A percentile compares a stretch with the other conserved stretches of the same genome.
phyloP scores from a whole-genome alignment of 345 rosid genomes.

The Gossypium herbaceum region DNA sequence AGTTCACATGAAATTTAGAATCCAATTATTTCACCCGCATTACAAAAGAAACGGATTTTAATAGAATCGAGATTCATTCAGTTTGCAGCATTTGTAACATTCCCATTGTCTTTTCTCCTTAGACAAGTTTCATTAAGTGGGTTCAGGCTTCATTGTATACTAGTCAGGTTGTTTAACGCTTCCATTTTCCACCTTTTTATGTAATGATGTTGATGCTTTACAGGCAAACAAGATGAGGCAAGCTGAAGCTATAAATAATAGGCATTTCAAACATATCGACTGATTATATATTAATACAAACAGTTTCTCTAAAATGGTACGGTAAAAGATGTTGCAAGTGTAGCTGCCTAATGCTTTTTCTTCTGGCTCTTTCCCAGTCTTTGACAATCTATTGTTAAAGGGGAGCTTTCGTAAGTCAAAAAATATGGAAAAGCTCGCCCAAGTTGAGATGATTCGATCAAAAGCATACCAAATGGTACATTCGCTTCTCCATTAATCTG shows the following conservation, averaged over 20 bases:
- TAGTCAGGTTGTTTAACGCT: too few species aligned
- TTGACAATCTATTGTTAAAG: constrained; percentile 6
- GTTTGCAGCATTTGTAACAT: too few species aligned
- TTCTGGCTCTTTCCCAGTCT: constrained; percentile 14
- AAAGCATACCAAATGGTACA: constrained; percentile 16
- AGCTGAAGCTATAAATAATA: neutral
- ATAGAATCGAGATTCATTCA: too few species aligned
- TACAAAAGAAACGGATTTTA: too few species aligned
- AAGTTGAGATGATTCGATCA: constrained; percentile 11
- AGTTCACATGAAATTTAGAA: too few species aligned
- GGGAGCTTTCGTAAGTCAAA: constrained; percentile 18
- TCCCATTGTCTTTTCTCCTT: too few species aligned
- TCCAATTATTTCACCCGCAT: too few species aligned
- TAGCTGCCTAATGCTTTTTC: constrained; percentile 4
- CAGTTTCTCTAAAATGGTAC: constrained; percentile 1
- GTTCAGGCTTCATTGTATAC: too few species aligned
- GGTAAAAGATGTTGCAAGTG: neutral
- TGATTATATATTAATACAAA: constrained; percentile 17
- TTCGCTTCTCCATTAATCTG: constrained; percentile 43
- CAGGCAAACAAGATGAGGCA: neutral
- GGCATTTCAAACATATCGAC: neutral
- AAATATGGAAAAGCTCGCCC: constrained; percentile 32
- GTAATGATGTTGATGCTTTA: neutral
- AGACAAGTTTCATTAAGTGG: too few species aligned
- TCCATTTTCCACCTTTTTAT: too few species aligned